A percentile compares a stretch with the other conserved stretches of the same genome.
Conservation (phyloP, 2,329 filamentous ascomycete genomes). For the Botrytis cinerea region DNA sequence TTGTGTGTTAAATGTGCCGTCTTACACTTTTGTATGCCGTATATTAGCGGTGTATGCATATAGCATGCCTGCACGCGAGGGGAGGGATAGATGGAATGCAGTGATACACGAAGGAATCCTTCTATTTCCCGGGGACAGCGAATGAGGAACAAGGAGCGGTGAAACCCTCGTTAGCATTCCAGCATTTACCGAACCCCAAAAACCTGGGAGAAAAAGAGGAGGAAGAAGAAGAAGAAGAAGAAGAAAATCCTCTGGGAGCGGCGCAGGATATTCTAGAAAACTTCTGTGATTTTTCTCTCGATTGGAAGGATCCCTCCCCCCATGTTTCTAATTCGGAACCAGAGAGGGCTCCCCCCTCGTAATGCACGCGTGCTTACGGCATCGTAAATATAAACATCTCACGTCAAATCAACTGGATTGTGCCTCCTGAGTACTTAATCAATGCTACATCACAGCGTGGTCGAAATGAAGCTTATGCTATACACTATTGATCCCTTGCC, state of each 20-base stretch:
- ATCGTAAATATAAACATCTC: not conserved
- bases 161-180: conserved; percentile 8
- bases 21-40: conserved; percentile 23
- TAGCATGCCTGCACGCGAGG: conserved; percentile 5
- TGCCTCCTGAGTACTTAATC: conserved; percentile 14
- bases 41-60: conserved; percentile 7
- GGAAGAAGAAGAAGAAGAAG: not conserved
- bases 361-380: conserved; percentile 18
- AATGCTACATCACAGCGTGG: conserved; percentile 17
- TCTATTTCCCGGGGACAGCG: not conserved
- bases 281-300: not conserved
- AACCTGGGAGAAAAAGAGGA: not conserved
- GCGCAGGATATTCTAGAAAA: conserved; percentile 18
- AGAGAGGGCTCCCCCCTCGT: not conserved
- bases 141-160: conserved; percentile 12
- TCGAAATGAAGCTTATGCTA: conserved; percentile 23
- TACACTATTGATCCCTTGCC: conserved; percentile 18
- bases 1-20: conserved; percentile 18
- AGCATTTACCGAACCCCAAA: not conserved
- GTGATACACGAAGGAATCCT: conserved; percentile 21
- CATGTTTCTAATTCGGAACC: conserved; percentile 21
- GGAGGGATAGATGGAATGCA: not conserved
- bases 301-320: not conserved
- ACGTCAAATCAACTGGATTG: conserved; percentile 22
- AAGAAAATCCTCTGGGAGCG: conserved; percentile 5